Percentiles rank a stretch among this genome's conserved stretches.
phyloP scores from a whole-genome alignment of 768 basidiomycete genomes.

The Cystoderma amianthinum region DNA sequence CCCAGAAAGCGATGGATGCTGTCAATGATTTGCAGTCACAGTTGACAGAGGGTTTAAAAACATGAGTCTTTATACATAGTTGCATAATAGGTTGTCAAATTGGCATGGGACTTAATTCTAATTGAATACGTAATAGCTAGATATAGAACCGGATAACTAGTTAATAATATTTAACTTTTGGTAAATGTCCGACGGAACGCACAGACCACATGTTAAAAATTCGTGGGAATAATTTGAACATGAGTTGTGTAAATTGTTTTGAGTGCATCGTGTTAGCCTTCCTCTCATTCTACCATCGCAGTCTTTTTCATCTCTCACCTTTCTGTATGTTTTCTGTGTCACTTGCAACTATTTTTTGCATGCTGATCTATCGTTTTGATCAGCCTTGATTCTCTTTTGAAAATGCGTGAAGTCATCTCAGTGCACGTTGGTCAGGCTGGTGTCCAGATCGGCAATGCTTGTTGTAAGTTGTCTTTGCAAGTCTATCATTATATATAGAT shows the following conservation, averaged over 20 bases:
- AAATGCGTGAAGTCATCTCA: slow-evolving; percentile 96
- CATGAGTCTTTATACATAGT: background rate
- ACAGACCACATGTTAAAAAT: slow-evolving; percentile 33
- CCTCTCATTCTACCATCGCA: slow-evolving; percentile 38
- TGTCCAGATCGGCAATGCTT: slow-evolving; percentile 97
- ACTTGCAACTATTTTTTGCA: slow-evolving; percentile 10
- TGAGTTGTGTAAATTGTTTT: slow-evolving; percentile 29
- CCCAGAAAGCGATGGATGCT: too few relatives aligned
- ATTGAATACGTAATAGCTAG: too few relatives aligned
- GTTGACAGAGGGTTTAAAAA: background rate
- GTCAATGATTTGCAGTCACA: too few relatives aligned
- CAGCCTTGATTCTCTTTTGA: slow-evolving; percentile 18
- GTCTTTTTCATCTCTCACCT: slow-evolving; percentile 15
- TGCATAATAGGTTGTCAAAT: background rate
- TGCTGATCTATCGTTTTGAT: slow-evolving; percentile 12
- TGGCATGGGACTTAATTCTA: slow-evolving; percentile 1
- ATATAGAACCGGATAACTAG: too few relatives aligned
- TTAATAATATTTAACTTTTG: too few relatives aligned
- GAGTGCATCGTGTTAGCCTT: slow-evolving; percentile 33
- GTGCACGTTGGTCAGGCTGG: slow-evolving; percentile 99
- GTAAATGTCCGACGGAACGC: slow-evolving; percentile 16
- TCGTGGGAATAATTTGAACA: slow-evolving; percentile 31
- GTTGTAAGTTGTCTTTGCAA: slow-evolving; percentile 63
- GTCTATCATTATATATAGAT: slow-evolving; percentile 4
- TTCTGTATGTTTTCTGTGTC: slow-evolving; percentile 23